These are phyloP conservation scores for Phialophora macrospora DNA, from an alignment of 2,329 filamentous ascomycete species.

Conservation along the genomic window DNA sequence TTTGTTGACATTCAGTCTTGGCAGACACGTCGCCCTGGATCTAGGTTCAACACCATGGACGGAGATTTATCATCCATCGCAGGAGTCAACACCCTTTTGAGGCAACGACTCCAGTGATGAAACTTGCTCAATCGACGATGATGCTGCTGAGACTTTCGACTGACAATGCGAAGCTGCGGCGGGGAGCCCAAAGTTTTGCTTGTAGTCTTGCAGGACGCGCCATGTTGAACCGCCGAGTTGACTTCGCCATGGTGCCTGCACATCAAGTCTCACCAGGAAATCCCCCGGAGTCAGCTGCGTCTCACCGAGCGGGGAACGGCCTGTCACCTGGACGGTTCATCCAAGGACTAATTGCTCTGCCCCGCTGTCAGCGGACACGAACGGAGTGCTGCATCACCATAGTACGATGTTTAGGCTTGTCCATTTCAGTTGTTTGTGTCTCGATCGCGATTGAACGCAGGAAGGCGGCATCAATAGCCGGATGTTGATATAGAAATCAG, in stretches of 20 bases:
- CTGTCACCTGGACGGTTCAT: conserved; percentile 19
- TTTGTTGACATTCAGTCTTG: conserved; percentile 29
- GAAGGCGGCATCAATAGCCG: conserved; percentile 5
- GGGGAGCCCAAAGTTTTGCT: not conserved
- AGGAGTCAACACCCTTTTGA: not conserved
- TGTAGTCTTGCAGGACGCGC: not conserved
- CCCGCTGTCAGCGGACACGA: conserved; percentile 23
- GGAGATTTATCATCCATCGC: not conserved
- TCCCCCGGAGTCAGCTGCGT: conserved; percentile 19
- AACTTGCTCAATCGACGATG: conserved; percentile 7
- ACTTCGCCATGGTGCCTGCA: not conserved
- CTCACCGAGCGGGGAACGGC: conserved; percentile 25
- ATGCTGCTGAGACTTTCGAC: not conserved
- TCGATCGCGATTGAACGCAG: conserved; percentile 25
- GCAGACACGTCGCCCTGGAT: conserved; percentile 21
- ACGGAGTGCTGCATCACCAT: conserved; percentile 27
- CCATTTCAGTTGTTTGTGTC: conserved; percentile 2
- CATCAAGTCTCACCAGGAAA: conserved; percentile 24
- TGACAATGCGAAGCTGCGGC: not conserved
- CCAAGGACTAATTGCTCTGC: conserved; percentile 10
- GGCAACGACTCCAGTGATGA: not conserved
- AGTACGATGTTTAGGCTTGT: conserved; percentile 9
- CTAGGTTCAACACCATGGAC: not conserved
- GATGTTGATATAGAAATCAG: conserved; percentile 18
- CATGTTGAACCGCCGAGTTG: not conserved